phyloP scores from a whole-genome alignment of 2,329 filamentous ascomycete species.

The Erysiphe neolycopersici region DNA sequence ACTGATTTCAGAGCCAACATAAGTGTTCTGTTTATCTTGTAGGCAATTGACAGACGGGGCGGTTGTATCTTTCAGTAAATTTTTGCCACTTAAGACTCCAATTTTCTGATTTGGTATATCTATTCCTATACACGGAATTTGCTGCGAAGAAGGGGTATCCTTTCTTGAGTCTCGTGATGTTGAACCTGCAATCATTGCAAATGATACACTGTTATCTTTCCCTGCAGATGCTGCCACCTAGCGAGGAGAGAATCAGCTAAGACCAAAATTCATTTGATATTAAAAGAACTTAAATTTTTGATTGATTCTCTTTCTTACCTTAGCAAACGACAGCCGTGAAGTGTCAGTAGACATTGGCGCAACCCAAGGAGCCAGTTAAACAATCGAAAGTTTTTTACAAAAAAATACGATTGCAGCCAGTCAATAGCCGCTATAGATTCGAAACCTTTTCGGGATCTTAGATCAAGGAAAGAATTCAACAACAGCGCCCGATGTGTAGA shows the following conservation, averaged over 20 bases:
- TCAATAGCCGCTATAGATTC: conserved; percentile 8
- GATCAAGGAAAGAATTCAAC: conserved; percentile 15
- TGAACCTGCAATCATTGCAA: conserved; percentile 10
- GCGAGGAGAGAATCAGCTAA: conserved; percentile 3
- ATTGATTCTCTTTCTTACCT: conserved; percentile 22
- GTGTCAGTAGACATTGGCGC: conserved; percentile 20
- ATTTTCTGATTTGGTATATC: conserved; percentile 2
- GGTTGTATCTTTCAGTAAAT: background rate
- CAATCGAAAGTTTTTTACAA: conserved; percentile 4
- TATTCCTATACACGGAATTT: conserved; percentile 1
- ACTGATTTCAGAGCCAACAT: background rate
- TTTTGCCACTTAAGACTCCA: background rate
- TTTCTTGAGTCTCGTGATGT: conserved; percentile 11
- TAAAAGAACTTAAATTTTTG: background rate
- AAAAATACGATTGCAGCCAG: conserved; percentile 12
- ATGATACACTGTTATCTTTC: conserved; percentile 15
- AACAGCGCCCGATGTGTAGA: conserved; percentile 13
- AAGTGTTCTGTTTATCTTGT: background rate
- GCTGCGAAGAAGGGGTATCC: conserved; percentile 6
- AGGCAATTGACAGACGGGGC: background rate
- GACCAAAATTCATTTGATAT: background rate
- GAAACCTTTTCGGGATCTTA: conserved; percentile 4
- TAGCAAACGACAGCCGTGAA: conserved; percentile 46
- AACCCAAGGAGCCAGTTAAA: conserved; percentile 10
- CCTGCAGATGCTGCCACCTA: conserved; percentile 24